Base-by-base conservation (phyloP, 176 grass and related monocot species). In the Oryza punctata region DNA sequence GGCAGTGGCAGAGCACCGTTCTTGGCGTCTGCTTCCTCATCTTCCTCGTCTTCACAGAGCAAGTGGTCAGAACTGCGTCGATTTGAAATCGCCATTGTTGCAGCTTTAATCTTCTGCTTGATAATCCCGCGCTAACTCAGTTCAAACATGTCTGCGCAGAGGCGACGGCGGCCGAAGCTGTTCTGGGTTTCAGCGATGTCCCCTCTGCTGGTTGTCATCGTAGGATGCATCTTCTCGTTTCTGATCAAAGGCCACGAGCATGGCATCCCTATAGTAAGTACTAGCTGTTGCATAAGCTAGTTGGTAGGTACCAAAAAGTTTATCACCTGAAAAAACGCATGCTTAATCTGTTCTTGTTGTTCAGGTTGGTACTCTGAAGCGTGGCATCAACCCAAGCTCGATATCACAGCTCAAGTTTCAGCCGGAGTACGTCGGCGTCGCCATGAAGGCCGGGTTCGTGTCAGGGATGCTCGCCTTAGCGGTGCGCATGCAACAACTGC, bases 221-320 rank as follows among this genome's bases (percentile, higher is more conserved):
- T 69, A 3, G 90, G 90, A 35, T 78, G 90, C 10, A 2, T 89
- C 50, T 89, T 92, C 40, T 69, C 86, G n/a, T 92, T 80, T 78
- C 68, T 92, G 14, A 74, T 88, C 41, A 64, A 92, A 12, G 86
- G 59, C 33, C 78, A 92, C n/a, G 63, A 89, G 12, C 86, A 92
- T 72, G 90, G 90, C 18, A 92, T 92, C 21, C 86, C 79, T n/a
- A 92, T 89, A 46, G 90, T 92, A 76, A 86, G 82, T 57, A 21
- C 3, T 57, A 57, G 5, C 7, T 59, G 19, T 9, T 59, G 6
- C 19, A 2, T 59, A n/a, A n/a, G 52, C 16, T n/a, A 59, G 19
- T 59, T 59, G 0, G 52, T 59, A 59, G 1, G 52, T n/a, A n/a
- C n/a, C n/a, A n/a, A n/a, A 59, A 59, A 59, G n/a, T 59, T 18